phyloP scores from a whole-genome alignment of 768 basidiomycete genomes.

The Coprinopsis marcescibilis region DNA sequence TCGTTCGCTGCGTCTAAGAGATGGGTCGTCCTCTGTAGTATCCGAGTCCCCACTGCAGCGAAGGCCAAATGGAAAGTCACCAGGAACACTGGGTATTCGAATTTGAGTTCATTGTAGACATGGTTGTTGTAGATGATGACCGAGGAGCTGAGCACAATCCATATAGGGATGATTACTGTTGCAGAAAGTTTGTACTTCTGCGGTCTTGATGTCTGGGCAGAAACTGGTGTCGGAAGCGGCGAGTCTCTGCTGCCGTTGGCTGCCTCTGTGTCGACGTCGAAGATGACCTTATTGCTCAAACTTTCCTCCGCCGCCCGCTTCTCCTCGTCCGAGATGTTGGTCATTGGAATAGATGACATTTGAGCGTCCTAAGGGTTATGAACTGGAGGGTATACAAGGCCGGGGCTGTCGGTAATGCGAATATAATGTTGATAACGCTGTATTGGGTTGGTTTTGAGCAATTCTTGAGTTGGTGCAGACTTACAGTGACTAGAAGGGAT shows the following conservation, averaged over 20 bases:
- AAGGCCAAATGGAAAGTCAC: conserved; percentile 84
- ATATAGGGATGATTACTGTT: conserved; percentile 76
- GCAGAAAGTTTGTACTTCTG: conserved; percentile 56
- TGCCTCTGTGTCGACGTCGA: conserved; percentile 11
- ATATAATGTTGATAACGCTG: conserved; percentile 1
- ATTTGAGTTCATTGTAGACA: conserved; percentile 75
- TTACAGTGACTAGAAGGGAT: conserved; percentile 6
- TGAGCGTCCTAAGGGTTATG: too few relatives aligned
- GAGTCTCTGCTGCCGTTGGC: conserved; percentile 15
- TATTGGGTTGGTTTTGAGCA: neutral
- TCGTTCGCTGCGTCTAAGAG: conserved; percentile 77
- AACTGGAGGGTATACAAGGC: too few relatives aligned
- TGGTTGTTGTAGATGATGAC: conserved; percentile 98
- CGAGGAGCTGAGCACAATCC: conserved; percentile 83
- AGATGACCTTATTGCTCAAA: conserved; percentile 17
- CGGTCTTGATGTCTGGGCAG: conserved; percentile 26
- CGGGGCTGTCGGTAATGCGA: neutral
- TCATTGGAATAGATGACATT: conserved; percentile 11
- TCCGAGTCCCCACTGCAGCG: conserved; percentile 79
- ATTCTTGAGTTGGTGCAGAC: neutral
- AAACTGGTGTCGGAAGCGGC: conserved; percentile 55
- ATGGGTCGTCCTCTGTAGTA: conserved; percentile 75
- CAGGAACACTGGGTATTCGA: conserved; percentile 88
- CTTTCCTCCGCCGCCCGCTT: conserved; percentile 20
- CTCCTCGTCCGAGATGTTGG: conserved; percentile 20